Base-by-base conservation (phyloP, 495 filamentous ascomycete species). In the Aspergillus bridgeri region DNA sequence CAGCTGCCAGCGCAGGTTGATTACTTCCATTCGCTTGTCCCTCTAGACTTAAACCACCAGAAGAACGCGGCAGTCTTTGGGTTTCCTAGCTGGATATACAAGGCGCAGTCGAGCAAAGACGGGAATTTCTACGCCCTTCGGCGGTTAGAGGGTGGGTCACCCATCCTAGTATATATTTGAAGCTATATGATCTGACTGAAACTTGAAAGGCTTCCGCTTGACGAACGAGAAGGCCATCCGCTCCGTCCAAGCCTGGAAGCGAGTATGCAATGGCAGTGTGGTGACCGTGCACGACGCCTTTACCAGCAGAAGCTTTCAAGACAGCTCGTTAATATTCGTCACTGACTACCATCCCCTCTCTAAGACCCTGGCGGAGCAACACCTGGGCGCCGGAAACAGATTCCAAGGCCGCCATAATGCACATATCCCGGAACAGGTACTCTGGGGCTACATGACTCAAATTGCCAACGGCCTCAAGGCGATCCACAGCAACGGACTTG, bases 371-470 rank as follows among this genome's bases (percentile, higher is more conserved):
- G 84, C 86, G 29, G 93, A 98, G 65, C 84, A 90, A 58, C 87
- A 96, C 60, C 85, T 96, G 60, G 81, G 83, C 42, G 69, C 74
- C 17, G 80, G 77, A 49, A 76, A 78, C 54, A 75, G 83, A 60
- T 85, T 80, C 60, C 71, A 74, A 46, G 69, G 73, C 54, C 74
- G 80, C 45, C 60, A 75, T 62, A 73, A 71, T 29, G 68, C 71
- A 27, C 75, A 81, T 33, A 79, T 95, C 18, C 80, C 87, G 0
- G 95, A 97, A 71, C 83, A 86, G 61, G 76, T 89, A 20, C 71
- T 98, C 3, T 98, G 95, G 95, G 82, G 85, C 56, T 98, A 97
- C 67, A 83, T 97, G 51, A 88, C 92, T 27, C 94, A 98, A 73
- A 88, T 98, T 55, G 85, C 89, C n/a, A 91, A 86, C 58, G 93